Evolutionary conservation across 2,329 filamentous ascomycete genomes (phyloP).

Genomic region (Lachnellula subtilissima): DNA sequence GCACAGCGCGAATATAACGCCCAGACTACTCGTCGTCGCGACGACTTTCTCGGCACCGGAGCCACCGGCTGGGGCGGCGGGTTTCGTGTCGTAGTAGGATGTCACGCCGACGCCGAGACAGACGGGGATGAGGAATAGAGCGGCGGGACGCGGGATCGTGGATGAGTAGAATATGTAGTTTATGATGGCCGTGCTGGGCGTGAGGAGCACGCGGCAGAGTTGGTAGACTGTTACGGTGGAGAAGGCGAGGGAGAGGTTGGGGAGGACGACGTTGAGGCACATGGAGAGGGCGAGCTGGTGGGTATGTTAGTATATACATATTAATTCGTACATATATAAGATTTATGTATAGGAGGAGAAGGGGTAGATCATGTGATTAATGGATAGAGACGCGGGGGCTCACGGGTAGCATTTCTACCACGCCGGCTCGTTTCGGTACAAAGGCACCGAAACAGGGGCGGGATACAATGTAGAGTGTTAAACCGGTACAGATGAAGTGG

Average conservation of each 20-base stretch:
- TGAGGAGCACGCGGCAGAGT: conserved; percentile 28
- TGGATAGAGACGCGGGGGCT: conserved; percentile 2
- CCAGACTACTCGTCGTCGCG: conserved; percentile 46
- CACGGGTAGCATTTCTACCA: conserved; percentile 26
- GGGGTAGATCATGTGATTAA: neutral
- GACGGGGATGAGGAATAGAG: conserved; percentile 28
- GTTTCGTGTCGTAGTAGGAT: conserved; percentile 40
- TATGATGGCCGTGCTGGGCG: conserved; percentile 27
- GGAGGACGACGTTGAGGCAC: conserved; percentile 28
- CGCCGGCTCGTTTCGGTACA: conserved; percentile 21
- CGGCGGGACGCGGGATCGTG: conserved; percentile 24
- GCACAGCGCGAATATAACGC: conserved; percentile 57
- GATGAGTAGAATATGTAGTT: conserved; percentile 26
- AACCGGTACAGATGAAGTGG: conserved; percentile 26
- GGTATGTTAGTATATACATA: neutral
- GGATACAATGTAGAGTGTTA: conserved; percentile 24
- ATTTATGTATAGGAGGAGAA: neutral
- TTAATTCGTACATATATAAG: neutral
- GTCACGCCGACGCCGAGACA: conserved; percentile 43
- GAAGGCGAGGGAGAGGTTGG: conserved; percentile 26
- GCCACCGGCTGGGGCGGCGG: conserved; percentile 38
- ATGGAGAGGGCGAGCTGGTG: conserved; percentile 24
- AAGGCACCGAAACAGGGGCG: conserved; percentile 22
- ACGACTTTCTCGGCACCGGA: neutral
- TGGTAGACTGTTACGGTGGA: conserved; percentile 29